Base-by-base conservation (phyloP, 2,329 filamentous ascomycete genomes). In the Colletotrichum sp. region DNA sequence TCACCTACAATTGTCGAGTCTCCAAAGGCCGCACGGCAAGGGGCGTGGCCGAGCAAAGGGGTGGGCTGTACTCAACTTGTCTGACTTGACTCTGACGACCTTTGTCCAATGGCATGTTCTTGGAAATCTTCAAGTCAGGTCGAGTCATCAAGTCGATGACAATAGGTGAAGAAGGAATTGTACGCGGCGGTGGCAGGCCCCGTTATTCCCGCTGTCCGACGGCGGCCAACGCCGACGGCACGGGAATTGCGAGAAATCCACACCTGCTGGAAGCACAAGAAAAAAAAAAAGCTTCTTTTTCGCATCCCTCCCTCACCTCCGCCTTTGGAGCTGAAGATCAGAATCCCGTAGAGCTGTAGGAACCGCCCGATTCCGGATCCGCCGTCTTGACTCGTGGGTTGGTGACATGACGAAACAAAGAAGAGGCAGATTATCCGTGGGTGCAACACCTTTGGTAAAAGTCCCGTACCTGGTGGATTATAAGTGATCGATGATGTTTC, bases 361-460 rank as follows among this genome's bases (percentile, higher is more conserved):
- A 39, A 52, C 24, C 66, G 57, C 74, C 55, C 62, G 75, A 39
- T 75, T 55, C 71, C 75, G 75, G 71, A 75, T 76, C 60, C 75
- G 75, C 75, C 67, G 16, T 60, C 75, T 76, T 71, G 75, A 75
- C 71, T 76, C 75, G 62, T 44, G 66, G 32, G 28, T 59, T 49
- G 64, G 69, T 55, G 60, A 63, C 18, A 36, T 15, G 34, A 71
- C 39, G 52, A 71, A 57, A 75, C 65, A 75, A 67, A 75, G 71
- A 39, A 70, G 18, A 39, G 32, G 18, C 10, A 10, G 36, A 75
- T 75, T 67, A 21, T 21, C 44, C 44, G 44, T 52, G 63, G 36
- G 62, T 75, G 36, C 66, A 67, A 75, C 26, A 55, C 18, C 36
- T 39, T 62, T 44, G 39, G 36, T 15, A 28, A n/a, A 68, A 52